A percentile compares a stretch with the other conserved stretches of the same genome.
These are phyloP conservation scores for Exophiala xenobiotica DNA, from an alignment of 2,329 filamentous ascomycete genomes.

Conservation along the genomic window DNA sequence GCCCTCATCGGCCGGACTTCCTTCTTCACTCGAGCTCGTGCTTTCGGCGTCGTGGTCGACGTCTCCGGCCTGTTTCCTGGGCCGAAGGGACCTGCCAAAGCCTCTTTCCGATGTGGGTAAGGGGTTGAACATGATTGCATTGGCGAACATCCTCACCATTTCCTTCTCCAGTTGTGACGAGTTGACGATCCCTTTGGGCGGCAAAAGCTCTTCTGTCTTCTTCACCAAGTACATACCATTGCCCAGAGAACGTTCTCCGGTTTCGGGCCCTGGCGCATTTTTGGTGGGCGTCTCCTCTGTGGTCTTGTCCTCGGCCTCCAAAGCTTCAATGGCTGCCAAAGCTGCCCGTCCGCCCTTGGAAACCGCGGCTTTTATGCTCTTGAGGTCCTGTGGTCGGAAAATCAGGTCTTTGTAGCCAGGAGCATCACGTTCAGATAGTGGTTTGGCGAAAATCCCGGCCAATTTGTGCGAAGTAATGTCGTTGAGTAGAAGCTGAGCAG, in stretches of 20 bases:
- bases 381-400: constrained; percentile 72
- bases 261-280: constrained; percentile 4
- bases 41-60: constrained; percentile 50
- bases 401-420: constrained; percentile 74
- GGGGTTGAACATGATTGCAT: constrained; percentile 97
- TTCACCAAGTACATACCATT: constrained; percentile 43
- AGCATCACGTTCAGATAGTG: constrained; percentile 71
- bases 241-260: constrained; percentile 35
- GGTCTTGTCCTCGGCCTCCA: constrained; percentile 50
- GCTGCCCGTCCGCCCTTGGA: constrained; percentile 47
- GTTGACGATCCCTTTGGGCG: constrained; percentile 89
- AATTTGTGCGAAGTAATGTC: constrained; percentile 74
- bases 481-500: constrained; percentile 70
- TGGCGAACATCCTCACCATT: constrained; percentile 93
- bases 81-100: constrained; percentile 60
- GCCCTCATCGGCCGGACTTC: constrained; percentile 73
- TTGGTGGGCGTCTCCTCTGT: constrained; percentile 11
- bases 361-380: constrained; percentile 73
- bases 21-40: constrained; percentile 33
- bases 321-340: constrained; percentile 41
- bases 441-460: constrained; percentile 75
- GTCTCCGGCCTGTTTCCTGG: constrained; percentile 29
- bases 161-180: constrained; percentile 89
- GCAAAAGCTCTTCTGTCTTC: constrained; percentile 74
- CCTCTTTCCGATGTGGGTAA: constrained; percentile 65